Conservation (phyloP, 2,329 filamentous ascomycete genomes). For the Pseudogymnoascus verrucosus region DNA sequence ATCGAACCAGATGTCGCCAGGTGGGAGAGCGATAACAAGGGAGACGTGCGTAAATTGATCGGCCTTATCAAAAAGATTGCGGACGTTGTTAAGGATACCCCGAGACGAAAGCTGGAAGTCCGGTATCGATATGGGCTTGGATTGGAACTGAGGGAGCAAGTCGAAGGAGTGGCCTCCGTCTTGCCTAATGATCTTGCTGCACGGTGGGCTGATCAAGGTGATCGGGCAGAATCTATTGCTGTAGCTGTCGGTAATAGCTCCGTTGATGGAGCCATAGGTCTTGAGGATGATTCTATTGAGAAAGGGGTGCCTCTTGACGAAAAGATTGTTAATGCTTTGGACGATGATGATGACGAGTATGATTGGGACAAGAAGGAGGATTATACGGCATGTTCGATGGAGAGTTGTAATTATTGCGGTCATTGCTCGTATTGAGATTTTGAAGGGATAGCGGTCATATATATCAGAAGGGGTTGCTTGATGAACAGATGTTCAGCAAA, state of each 20-base stretch:
- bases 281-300: constrained; percentile 8
- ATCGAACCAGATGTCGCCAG: constrained; percentile 30
- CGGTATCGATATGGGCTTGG: constrained; percentile 21
- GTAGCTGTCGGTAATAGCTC: constrained; percentile 16
- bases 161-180: constrained; percentile 21
- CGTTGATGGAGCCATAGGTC: constrained; percentile 14
- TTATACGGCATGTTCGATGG: constrained; percentile 30
- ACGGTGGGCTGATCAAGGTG: constrained; percentile 12
- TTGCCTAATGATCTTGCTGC: constrained; percentile 13
- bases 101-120: constrained; percentile 21
- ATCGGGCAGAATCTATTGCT: constrained; percentile 8
- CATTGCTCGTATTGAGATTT: constrained; percentile 23
- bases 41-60: constrained; percentile 15
- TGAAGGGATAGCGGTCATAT: not conserved
- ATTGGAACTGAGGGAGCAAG: constrained; percentile 30
- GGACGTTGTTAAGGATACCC: constrained; percentile 18
- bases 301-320: no score
- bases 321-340: constrained; percentile 4
- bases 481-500: not conserved
- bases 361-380: constrained; percentile 23
- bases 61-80: constrained; percentile 20
- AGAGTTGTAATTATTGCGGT: constrained; percentile 31
- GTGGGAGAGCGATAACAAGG: constrained; percentile 36
- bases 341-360: constrained; percentile 9
- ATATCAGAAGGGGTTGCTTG: not conserved